Evolutionary conservation across 768 basidiomycete species (phyloP).

Genomic region (Strobilomyces echinocephalus): DNA sequence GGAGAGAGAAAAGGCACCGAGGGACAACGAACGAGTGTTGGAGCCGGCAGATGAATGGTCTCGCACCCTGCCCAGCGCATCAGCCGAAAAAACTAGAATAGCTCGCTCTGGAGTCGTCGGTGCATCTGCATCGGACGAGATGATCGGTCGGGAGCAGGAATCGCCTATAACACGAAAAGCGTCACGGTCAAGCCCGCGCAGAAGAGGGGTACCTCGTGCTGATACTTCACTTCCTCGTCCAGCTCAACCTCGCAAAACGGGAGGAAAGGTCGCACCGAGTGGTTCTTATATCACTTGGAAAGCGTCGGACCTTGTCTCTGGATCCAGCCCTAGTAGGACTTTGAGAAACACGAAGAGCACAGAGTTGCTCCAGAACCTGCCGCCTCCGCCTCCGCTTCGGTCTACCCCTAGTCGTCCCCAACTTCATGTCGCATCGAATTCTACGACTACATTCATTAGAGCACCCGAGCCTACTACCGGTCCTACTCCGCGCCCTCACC

Average conservation of each 20-base stretch:
- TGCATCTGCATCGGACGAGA: conserved; percentile 21
- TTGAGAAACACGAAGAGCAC: conserved; percentile 29
- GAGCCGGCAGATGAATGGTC: conserved; percentile 20
- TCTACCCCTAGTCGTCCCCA: conserved; percentile 29
- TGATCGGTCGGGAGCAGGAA: conserved; percentile 19
- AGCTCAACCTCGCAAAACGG: conserved; percentile 11
- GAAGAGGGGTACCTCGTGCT: conserved; percentile 18
- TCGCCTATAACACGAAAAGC: conserved; percentile 6
- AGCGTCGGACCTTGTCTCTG: conserved; percentile 30
- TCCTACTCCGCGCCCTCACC: conserved; percentile 21
- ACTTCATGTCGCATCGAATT: conserved; percentile 20
- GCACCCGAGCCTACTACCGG: conserved; percentile 16
- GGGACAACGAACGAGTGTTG: conserved; percentile 22
- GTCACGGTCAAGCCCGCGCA: conserved; percentile 18
- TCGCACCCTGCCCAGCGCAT: conserved; percentile 13
- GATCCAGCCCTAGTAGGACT: conserved; percentile 30
- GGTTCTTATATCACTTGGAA: conserved; percentile 22
- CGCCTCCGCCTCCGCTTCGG: conserved; percentile 21
- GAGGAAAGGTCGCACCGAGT: conserved; percentile 25
- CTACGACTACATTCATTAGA: conserved; percentile 10
- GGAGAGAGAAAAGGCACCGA: conserved; percentile 20
- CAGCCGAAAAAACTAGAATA: conserved; percentile 14
- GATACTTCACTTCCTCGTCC: conserved; percentile 21
- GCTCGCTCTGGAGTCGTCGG: conserved; percentile 14
- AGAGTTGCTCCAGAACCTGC: conserved; percentile 23